Conservation (phyloP, 2,329 filamentous ascomycete species). For the Alternaria solani region DNA sequence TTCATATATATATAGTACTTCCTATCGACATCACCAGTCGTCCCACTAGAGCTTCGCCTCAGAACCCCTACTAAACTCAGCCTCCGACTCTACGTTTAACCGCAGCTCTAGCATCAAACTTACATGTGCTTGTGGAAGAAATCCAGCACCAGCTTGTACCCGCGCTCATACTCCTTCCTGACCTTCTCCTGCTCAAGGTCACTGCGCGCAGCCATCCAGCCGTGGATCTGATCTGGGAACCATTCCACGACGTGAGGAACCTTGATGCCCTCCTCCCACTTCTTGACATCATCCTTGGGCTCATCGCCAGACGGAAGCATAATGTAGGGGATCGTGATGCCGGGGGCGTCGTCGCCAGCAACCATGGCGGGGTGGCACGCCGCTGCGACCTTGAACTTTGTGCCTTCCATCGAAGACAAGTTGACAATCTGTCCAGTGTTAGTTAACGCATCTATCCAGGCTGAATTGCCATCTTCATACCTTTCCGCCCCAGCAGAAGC, state of each 20-base stretch:
- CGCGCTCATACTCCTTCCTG: constrained; percentile 60
- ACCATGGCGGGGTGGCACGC: constrained; percentile 68
- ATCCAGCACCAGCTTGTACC: constrained; percentile 58
- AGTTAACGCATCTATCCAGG: neutral
- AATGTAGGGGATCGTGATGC: constrained; percentile 64
- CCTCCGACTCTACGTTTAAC: neutral
- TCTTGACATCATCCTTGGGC: constrained; percentile 59
- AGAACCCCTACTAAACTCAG: constrained; percentile 30
- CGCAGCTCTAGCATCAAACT: constrained; percentile 33
- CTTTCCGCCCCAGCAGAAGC: constrained; percentile 68
- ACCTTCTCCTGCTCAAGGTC: constrained; percentile 59
- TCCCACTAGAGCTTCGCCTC: constrained; percentile 26
- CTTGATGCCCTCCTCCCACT: constrained; percentile 60
- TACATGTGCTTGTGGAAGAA: constrained; percentile 63
- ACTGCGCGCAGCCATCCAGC: constrained; percentile 56
- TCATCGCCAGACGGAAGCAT: constrained; percentile 67
- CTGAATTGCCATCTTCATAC: constrained; percentile 37
- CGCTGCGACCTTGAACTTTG: constrained; percentile 65
- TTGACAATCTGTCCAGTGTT: constrained; percentile 60
- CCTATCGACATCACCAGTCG: neutral
- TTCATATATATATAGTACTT: neutral
- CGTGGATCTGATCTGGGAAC: constrained; percentile 59
- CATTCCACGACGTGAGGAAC: constrained; percentile 57
- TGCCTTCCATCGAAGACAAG: constrained; percentile 60
- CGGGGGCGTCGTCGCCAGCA: constrained; percentile 64